Evolutionary conservation across 306 rosid species (phyloP).

Genomic region (Vicia villosa): DNA sequence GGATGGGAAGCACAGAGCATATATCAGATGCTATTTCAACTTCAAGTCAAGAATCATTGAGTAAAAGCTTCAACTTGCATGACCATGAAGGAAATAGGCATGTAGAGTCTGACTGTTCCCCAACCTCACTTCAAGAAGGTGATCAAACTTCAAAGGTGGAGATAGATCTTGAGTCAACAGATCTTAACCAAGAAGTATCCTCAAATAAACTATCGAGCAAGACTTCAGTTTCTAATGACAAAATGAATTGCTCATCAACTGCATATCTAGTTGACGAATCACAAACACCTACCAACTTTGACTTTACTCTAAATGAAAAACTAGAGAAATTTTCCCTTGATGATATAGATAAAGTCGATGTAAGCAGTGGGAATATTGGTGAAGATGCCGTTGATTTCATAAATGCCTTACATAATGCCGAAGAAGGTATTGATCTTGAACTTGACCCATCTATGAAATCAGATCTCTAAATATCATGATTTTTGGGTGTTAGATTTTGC

Average conservation of each 20-base stretch:
- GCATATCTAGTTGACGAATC: constrained; percentile 41
- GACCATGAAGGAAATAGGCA: constrained; percentile 36
- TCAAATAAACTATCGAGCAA: constrained; percentile 35
- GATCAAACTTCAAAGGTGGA: constrained; percentile 39
- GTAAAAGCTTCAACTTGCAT: constrained; percentile 33
- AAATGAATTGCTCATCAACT: constrained; percentile 39
- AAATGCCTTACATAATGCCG: constrained; percentile 53
- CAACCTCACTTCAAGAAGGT: constrained; percentile 34
- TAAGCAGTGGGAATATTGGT: constrained; percentile 35
- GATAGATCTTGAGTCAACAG: constrained; percentile 38
- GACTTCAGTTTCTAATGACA: constrained; percentile 42
- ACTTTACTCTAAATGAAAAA: constrained; percentile 50
- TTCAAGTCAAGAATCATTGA: constrained; percentile 36
- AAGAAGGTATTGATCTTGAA: constrained; percentile 46
- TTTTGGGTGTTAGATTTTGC: constrained; percentile 38
- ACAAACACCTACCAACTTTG: constrained; percentile 29
- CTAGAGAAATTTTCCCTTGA: constrained; percentile 43
- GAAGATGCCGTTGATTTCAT: constrained; percentile 63
- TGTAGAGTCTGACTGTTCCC: constrained; percentile 27
- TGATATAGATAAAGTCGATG: constrained; percentile 46
- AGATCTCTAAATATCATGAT: constrained; percentile 29
- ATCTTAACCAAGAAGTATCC: constrained; percentile 39
- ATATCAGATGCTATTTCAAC: constrained; percentile 38
- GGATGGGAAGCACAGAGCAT: constrained; percentile 42
- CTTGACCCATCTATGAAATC: constrained; percentile 38